phyloP scores from a whole-genome alignment of 805 yeast genomes.

The Cyberlindnera amylophila region DNA sequence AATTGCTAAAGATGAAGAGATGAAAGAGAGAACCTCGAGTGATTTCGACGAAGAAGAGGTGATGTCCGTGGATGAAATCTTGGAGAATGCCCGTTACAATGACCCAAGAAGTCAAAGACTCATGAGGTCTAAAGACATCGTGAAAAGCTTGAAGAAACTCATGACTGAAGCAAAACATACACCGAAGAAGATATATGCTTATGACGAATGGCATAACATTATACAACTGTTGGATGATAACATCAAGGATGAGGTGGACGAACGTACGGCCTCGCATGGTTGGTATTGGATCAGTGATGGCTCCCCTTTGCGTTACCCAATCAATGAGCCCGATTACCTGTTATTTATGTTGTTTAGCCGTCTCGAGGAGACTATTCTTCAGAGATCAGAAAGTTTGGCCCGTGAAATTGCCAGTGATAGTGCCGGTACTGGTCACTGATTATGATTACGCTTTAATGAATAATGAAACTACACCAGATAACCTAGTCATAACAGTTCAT shows the following conservation, averaged over 20 bases:
- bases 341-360: slow-evolving; percentile 33
- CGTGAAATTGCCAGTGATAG: not conserved
- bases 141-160: slow-evolving; percentile 23
- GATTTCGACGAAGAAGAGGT: slow-evolving; percentile 15
- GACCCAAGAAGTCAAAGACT: slow-evolving; percentile 2
- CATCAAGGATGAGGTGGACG: slow-evolving; percentile 17
- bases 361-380: slow-evolving; percentile 17
- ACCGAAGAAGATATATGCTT: slow-evolving; percentile 38
- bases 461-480: not conserved
- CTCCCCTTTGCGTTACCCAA: slow-evolving; percentile 68
- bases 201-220: slow-evolving; percentile 49
- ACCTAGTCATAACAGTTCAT: not conserved
- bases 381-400: slow-evolving; percentile 3
- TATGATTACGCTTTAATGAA: no score
- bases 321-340: slow-evolving; percentile 65
- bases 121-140: slow-evolving; percentile 5
- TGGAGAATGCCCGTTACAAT: slow-evolving; percentile 6
- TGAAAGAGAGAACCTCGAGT: not conserved
- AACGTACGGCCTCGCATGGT: slow-evolving; percentile 18
- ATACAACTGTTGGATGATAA: slow-evolving; percentile 32
- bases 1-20: slow-evolving; percentile 1
- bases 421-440: no score
- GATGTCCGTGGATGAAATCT: slow-evolving; percentile 16
- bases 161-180: slow-evolving; percentile 13
- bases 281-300: slow-evolving; percentile 61